Conservation (phyloP, 306 rosid genomes). For the Prosopis cineraria region DNA sequence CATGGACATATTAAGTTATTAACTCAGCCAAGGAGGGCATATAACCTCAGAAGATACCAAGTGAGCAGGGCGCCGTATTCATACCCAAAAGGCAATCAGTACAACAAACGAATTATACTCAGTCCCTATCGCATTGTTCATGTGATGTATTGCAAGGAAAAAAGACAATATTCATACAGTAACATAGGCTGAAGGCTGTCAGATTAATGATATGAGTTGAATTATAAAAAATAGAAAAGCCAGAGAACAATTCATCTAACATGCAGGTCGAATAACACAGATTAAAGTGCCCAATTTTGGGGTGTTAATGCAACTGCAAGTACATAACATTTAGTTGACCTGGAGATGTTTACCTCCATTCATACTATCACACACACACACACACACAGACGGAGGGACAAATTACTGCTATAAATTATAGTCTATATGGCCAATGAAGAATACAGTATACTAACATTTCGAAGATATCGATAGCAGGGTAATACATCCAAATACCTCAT, state of each 20-base stretch:
- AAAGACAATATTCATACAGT: not conserved
- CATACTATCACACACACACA: not conserved
- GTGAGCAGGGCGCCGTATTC: not conserved
- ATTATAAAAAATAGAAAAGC: not conserved
- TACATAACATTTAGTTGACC: not conserved
- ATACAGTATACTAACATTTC: not conserved
- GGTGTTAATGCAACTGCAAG: not conserved
- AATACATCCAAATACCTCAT: not conserved
- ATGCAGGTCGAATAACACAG: not conserved
- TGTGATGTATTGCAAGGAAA: not conserved
- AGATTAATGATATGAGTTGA: not conserved
- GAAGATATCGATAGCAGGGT: not conserved
- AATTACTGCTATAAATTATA: not conserved
- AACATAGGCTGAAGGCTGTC: not conserved
- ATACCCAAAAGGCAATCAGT: not conserved
- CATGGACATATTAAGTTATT: not conserved
- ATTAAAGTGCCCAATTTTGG: not conserved
- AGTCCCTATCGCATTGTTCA: constrained; percentile 2
- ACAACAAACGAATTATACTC: not conserved
- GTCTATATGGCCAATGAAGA: not conserved
- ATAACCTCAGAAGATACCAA: not conserved
- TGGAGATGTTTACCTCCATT: not conserved
- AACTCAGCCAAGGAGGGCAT: not conserved
- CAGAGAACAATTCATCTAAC: not conserved
- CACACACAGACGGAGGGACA: not conserved